Conservation (phyloP, 228 moss, liverwort and hornwort genomes). For the Sphagnum magellanicum region DNA sequence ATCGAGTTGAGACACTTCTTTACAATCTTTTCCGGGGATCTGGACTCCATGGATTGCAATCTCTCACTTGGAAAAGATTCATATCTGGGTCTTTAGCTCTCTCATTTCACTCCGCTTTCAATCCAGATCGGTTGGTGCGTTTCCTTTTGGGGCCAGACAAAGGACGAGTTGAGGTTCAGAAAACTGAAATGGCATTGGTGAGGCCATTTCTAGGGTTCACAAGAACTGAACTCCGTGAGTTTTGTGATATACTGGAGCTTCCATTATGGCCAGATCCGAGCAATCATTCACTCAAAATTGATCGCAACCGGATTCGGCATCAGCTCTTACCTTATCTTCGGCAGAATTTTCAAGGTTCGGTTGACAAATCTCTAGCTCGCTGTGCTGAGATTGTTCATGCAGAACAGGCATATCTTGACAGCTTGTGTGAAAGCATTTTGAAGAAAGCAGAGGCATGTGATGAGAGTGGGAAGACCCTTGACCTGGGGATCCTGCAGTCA, state of each 20-base stretch:
- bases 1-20: conserved; percentile 74
- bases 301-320: conserved; percentile 80
- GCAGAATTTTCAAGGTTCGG: conserved; percentile 51
- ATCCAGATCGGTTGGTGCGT: conserved; percentile 18
- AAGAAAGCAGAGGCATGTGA: conserved; percentile 35
- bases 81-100: conserved; percentile 35
- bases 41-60: conserved; percentile 68
- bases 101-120: conserved; percentile 38
- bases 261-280: conserved; percentile 85
- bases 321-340: conserved; percentile 74
- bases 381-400: conserved; percentile 81
- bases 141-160: conserved; percentile 11
- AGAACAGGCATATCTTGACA: conserved; percentile 63
- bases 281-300: conserved; percentile 67
- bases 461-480: conserved; percentile 35
- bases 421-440: conserved; percentile 54
- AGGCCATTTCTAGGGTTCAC: conserved; percentile 76
- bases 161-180: not conserved
- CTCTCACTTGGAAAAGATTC: conserved; percentile 66
- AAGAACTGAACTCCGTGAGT: conserved; percentile 64
- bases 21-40: conserved; percentile 77
- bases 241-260: conserved; percentile 31
- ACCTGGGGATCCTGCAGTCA: conserved; percentile 39
- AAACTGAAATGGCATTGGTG: conserved; percentile 25
- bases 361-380: conserved; percentile 79